Base-by-base conservation (phyloP, 2,329 filamentous ascomycete species). In the Alternaria sp. region DNA sequence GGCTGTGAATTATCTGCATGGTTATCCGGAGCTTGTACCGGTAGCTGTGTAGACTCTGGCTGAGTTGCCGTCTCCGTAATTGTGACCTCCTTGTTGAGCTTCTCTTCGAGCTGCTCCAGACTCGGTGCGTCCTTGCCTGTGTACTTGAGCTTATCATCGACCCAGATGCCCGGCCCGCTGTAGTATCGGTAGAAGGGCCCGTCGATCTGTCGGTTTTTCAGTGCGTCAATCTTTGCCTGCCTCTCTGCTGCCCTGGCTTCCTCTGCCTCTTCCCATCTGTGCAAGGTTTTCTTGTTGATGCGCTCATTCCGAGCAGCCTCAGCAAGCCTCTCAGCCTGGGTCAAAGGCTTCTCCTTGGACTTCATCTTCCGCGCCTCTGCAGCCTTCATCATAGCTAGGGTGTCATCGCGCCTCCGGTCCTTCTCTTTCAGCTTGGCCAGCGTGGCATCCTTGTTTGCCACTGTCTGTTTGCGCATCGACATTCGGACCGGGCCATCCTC, bases 241-340 rank as follows among this genome's bases (percentile, higher is more conserved):
- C 95, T 87, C 75, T 97, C 92, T 72, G 95, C 93, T 69, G 94
- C 92, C 62, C 95, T 89, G 77, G 91, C 89, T 81, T 93, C 94
- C 82, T 99, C 96, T 7, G 93, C 92, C 79, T 93, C 91, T 79
- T 98, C 94, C 94, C 95, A 98, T 60, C 93, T 87, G 75, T 95
- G 97, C 75, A 97, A 82, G 79, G 91, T 98, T 85, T 93, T 96
- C 71, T 91, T 88, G 79, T 99, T 97, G 72, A 90, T 86, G 79
- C 91, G 91, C 80, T 98, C 96, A 7, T 96, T 90, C 56, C 90
- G 83, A 18, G 90, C 92, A 2, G 94, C 94, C 80, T 97, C 93
- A 26, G 88, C 90, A 26, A 97, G 85, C 41, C 94, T 88, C 78
- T 98, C 90, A 47, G 88, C 93, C 80, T 97, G 95, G 6, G 94